A percentile compares a stretch with the other conserved stretches of the same genome.
phyloP scores from a whole-genome alignment of 441 rosid genomes.

The Eutrema salsugineum region DNA sequence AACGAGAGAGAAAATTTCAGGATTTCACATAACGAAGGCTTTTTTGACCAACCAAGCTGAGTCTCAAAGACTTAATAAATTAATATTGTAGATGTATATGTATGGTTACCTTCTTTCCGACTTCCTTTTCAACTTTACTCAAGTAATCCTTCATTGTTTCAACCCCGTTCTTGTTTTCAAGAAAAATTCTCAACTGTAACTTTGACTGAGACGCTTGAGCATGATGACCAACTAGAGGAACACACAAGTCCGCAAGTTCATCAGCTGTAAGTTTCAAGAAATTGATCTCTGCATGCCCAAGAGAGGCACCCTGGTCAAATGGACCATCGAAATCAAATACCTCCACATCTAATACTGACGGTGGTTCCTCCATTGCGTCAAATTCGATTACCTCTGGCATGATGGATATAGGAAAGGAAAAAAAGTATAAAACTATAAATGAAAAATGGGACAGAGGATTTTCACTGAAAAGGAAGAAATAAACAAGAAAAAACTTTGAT shows the following conservation, averaged over 20 bases:
- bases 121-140: constrained; percentile 86
- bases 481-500: constrained; percentile 7
- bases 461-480: neutral
- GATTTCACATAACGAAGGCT: neutral
- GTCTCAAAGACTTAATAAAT: neutral
- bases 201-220: constrained; percentile 79
- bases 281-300: constrained; percentile 84
- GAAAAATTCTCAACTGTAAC: constrained; percentile 68
- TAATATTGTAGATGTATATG: neutral
- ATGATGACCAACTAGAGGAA: constrained; percentile 70
- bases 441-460: neutral
- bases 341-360: constrained; percentile 82
- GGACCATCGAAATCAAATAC: constrained; percentile 93
- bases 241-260: constrained; percentile 76
- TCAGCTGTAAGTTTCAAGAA: constrained; percentile 68
- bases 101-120: constrained; percentile 75
- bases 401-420: neutral
- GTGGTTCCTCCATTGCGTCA: constrained; percentile 95
- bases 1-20: neutral
- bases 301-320: constrained; percentile 78
- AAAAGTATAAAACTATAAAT: neutral
- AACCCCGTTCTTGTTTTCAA: constrained; percentile 75
- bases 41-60: neutral
- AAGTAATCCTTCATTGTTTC: constrained; percentile 71
- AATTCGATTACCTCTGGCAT: constrained; percentile 72